Evolutionary conservation across 1,284 basidiomycete genomes (phyloP), one percentile per base, ranked within the genome.

Genomic region (Blastosporella zonata): DNA sequence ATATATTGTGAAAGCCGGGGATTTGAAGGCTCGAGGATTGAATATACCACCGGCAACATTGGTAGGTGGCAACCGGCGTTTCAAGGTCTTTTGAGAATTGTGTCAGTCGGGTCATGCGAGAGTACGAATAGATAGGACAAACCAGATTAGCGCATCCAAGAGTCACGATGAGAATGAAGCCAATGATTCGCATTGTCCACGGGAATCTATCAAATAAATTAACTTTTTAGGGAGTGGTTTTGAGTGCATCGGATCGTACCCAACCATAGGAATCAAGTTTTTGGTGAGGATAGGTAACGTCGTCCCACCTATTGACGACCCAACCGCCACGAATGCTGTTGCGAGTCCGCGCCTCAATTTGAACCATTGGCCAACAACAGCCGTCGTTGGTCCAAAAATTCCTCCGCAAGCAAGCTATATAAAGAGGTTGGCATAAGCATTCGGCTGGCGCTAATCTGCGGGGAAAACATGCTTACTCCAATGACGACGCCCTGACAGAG

Each of bases 151-250:
- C 68, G 10, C 74, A 57, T 8, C 68, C 65, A 2, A 80, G 62
- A 1, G 67, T 59, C 18, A 68, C 53, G 1, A 81, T 44, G 2
- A 81, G 61, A 15, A 83, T 75, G 54, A 82, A 78, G 0, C 72
- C 81, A 18, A 81, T 60, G 38, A 79, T 73, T n/a, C 81, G 72
- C 74, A 83, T 79, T 1, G 80, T 80, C 81, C 81, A 83, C 46
- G 66, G 63, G 58, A 83, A 83, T 4, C 80, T 82, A 13, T 13
- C 3, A 31, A 9, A 9, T 27, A 5, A 6, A 6, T 27, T 27
- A 48, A 23, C 9, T 12, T 38, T 34, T n/a, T 31, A 9, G 62
- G 12, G 53, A 67, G 69, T 66, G 23, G 33, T 10, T 39, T 6
- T 27, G 25, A 46, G 22, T 21, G 20, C 13, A 5, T 3, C n/a